Evolutionary conservation across 2,329 filamentous ascomycete species (phyloP).

Genomic region (Fusarium verrucosum): DNA sequence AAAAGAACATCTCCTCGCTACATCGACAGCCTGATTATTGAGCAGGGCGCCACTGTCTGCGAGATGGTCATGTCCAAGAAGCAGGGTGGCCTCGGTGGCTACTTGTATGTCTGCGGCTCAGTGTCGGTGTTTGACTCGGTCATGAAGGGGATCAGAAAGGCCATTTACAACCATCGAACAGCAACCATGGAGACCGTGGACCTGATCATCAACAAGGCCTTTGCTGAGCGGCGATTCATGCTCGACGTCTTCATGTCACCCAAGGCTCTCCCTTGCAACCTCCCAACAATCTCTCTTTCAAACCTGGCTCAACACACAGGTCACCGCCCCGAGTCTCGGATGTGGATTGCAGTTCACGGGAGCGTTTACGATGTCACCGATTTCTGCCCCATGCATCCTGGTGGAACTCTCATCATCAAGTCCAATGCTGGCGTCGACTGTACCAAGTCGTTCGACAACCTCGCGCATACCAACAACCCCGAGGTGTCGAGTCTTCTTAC

Average conservation of each 20-base stretch:
- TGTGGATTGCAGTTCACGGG: constrained; percentile 64
- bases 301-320: constrained; percentile 61
- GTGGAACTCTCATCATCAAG: constrained; percentile 62
- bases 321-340: constrained; percentile 55
- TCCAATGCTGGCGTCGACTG: constrained; percentile 65
- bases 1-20: constrained; percentile 60
- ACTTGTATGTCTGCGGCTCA: constrained; percentile 47
- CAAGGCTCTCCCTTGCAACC: constrained; percentile 60
- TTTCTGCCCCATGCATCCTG: constrained; percentile 63
- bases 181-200: constrained; percentile 62
- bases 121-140: constrained; percentile 57
- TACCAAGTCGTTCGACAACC: constrained; percentile 61
- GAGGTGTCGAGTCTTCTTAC: constrained; percentile 62
- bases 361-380: constrained; percentile 64
- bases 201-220: constrained; percentile 60
- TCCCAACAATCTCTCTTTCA: constrained; percentile 60
- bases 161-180: constrained; percentile 62
- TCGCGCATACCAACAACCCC: constrained; percentile 64
- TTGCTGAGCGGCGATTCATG: constrained; percentile 66
- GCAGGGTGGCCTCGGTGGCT: constrained; percentile 58
- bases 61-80: constrained; percentile 67
- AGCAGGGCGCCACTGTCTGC: constrained; percentile 60
- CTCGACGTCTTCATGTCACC: constrained; percentile 67
- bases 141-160: constrained; percentile 64
- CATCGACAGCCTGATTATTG: constrained; percentile 61